Conservation (phyloP, 352 stramenopile species). For the Aphanomyces cochlioides region DNA sequence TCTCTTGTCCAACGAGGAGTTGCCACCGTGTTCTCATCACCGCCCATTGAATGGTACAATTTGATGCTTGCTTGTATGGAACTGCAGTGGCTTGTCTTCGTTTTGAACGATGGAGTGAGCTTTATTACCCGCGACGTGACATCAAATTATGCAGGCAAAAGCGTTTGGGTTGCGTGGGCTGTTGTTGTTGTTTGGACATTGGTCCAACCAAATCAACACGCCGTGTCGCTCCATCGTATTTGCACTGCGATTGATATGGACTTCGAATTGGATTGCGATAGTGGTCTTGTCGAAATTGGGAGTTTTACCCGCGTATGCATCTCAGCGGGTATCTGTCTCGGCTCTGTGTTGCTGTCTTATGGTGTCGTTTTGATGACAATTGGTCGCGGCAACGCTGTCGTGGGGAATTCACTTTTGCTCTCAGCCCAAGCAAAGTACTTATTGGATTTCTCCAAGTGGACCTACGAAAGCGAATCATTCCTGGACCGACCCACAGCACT, state of each 20-base stretch:
- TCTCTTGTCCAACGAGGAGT: not conserved
- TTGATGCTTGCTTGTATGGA: constrained; percentile 14
- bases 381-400: not conserved
- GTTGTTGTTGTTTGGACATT: constrained; percentile 14
- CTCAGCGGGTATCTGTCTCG: not conserved
- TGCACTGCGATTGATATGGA: constrained; percentile 17
- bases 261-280: constrained; percentile 9
- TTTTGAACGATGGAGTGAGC: constrained; percentile 25
- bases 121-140: constrained; percentile 19
- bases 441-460: not conserved
- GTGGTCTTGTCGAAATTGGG: constrained; percentile 1
- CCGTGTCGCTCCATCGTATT: not conserved
- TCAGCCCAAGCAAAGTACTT: constrained; percentile 26
- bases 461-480: not conserved
- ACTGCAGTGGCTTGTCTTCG: constrained; percentile 20
- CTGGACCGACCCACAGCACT: constrained; percentile 19
- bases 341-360: not conserved
- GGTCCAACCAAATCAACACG: constrained; percentile 12
- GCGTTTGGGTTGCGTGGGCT: not conserved
- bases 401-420: constrained; percentile 11
- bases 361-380: not conserved
- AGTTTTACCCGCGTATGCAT: not conserved
- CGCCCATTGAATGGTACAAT: constrained; percentile 19
- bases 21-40: not conserved
- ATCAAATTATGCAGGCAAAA: constrained; percentile 15